Evolutionary conservation across 345 rosid genomes (phyloP).

Genomic region (Lenwebbia sp.): DNA sequence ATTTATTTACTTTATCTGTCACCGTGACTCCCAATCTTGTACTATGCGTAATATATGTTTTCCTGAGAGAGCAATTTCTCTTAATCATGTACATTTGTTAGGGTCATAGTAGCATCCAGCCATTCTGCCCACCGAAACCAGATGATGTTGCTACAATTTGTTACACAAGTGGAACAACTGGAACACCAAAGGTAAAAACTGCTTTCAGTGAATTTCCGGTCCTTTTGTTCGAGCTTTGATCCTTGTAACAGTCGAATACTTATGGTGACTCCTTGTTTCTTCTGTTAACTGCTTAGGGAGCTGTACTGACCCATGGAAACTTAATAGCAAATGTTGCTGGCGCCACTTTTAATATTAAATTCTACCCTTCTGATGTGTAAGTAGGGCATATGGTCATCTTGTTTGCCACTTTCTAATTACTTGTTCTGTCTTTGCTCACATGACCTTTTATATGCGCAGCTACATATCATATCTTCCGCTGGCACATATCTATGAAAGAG

Average conservation of each 20-base stretch:
- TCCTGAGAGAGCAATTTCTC: background rate
- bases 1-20: background rate
- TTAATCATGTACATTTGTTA: conserved; percentile 8
- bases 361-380: conserved; percentile 81
- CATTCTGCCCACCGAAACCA: conserved; percentile 51
- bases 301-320: conserved; percentile 73
- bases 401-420: background rate
- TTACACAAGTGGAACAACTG: conserved; percentile 98
- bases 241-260: background rate
- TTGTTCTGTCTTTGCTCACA: conserved; percentile 5
- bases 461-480: conserved; percentile 92
- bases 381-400: conserved; percentile 10
- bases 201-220: background rate
- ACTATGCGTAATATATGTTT: background rate
- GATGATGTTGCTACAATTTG: conserved; percentile 71
- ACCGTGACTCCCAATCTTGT: background rate
- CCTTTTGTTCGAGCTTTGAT: background rate
- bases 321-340: conserved; percentile 89
- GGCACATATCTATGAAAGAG: conserved; percentile 95
- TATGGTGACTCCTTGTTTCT: background rate
- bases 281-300: conserved; percentile 45
- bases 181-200: conserved; percentile 80
- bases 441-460: conserved; percentile 25
- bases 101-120: conserved; percentile 55
- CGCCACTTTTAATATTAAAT: conserved; percentile 21